Base-by-base conservation (phyloP, 2,329 filamentous ascomycete genomes). In the Penicillium sp. region DNA sequence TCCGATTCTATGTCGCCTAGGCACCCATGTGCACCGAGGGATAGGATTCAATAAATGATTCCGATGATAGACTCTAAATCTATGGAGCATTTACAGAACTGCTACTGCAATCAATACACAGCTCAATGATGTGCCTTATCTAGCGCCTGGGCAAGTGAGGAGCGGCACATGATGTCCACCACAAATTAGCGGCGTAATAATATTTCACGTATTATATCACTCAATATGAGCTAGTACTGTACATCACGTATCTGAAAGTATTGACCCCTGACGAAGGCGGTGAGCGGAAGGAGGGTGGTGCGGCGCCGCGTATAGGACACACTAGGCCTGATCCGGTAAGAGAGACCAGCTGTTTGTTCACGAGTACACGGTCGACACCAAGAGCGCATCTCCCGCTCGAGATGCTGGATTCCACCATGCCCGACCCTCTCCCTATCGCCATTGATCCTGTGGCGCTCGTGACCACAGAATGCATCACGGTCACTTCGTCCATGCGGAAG, bases 401-500 rank as follows among this genome's bases (percentile, higher is more conserved):
- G 57, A 56, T 56, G 53, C 51, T 52, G 44, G 53, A 63, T 53
- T 50, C 57, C 57, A 63, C 55, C 44, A 70, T 70, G 67, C 60
- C 63, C 23, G 59, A 62, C n/a, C 57, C 65, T 25, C 72, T 91
- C 28, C 82, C 88, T 29, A 89, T 95, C 55, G 89, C 91, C 38
- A 87, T 95, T 59, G 89, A 95, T 65, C 90, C 91, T 1, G 86
- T 95, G 49, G 91, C 90, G 42, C 78, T 98, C 62, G 90, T 98
- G 58, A 95, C 95, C 56, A 95, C 92, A 72, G 93, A 98, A 84
- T 98, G 93, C 72, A 97, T 97, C 67, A 92, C 91, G 40, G 92
- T 98, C 74, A 97, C 93, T 12, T 96, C 92, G 55, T 90, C 91
- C 53, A 96, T 98, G 81, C 91, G 95, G 66, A 98, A 98, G 75